A percentile compares a stretch with the other conserved stretches of the same genome.
phyloP scores from a whole-genome alignment of 2,329 filamentous ascomycete genomes.

The Tolypocladium ovalisporum region DNA sequence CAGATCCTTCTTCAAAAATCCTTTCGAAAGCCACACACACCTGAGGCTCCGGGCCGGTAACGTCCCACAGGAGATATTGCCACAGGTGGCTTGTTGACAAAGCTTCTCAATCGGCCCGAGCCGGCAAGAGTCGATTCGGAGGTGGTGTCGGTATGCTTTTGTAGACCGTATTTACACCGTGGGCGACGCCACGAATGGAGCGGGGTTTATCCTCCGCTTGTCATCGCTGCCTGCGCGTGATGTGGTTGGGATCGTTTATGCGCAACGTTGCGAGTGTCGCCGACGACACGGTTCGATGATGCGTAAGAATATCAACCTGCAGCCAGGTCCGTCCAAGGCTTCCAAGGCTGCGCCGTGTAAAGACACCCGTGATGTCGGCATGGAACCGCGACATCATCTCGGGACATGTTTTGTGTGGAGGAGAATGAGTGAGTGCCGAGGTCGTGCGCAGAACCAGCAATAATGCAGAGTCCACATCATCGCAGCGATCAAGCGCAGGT shows the following conservation, averaged over 20 bases:
- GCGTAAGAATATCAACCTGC: background rate
- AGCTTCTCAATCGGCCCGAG: background rate
- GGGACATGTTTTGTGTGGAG: background rate
- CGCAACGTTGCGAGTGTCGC: background rate
- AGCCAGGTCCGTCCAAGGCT: background rate
- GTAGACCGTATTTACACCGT: background rate
- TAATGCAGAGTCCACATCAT: background rate
- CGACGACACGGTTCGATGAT: too few species aligned
- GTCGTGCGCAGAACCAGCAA: background rate
- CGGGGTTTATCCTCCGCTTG: background rate
- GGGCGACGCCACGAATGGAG: background rate
- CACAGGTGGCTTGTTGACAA: background rate
- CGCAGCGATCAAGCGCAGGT: conserved; percentile 54
- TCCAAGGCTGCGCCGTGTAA: background rate
- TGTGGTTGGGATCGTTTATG: background rate
- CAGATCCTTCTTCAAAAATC: background rate
- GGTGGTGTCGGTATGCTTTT: background rate
- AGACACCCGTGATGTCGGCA: background rate
- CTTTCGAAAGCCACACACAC: background rate
- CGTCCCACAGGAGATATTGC: background rate
- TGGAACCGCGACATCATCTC: background rate
- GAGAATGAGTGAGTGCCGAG: background rate
- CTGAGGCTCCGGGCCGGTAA: background rate
- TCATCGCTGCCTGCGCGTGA: background rate
- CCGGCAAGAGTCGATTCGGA: background rate